These are phyloP conservation scores for Trichoderma simmonsii DNA, from an alignment of 2,329 filamentous ascomycete genomes.

Conservation along the genomic window DNA sequence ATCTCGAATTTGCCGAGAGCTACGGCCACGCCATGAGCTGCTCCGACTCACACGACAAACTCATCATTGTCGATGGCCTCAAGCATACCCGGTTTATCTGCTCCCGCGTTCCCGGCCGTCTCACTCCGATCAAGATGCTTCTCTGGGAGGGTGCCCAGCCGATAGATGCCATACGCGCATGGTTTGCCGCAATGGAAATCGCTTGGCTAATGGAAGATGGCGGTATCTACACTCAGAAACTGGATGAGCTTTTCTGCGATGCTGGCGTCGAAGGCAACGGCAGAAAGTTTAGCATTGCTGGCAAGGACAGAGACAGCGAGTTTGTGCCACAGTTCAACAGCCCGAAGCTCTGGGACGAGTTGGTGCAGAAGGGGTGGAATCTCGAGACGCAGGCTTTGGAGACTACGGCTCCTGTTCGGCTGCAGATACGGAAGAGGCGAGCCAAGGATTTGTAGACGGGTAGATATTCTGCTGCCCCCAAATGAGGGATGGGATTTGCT, in stretches of 20 bases:
- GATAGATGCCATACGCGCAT: constrained; percentile 33
- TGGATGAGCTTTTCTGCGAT: constrained; percentile 18
- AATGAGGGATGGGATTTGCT: neutral
- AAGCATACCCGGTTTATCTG: constrained; percentile 32
- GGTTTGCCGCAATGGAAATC: constrained; percentile 38
- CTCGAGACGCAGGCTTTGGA: constrained; percentile 36
- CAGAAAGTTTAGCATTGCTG: neutral
- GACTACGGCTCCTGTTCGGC: constrained; percentile 35
- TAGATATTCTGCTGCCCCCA: neutral
- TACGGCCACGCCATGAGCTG: constrained; percentile 39
- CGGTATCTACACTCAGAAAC: constrained; percentile 23
- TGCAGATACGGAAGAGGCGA: constrained; percentile 25
- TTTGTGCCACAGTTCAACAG: constrained; percentile 24
- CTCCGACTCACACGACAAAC: constrained; percentile 20
- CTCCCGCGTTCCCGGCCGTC: constrained; percentile 22
- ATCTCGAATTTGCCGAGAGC: constrained; percentile 41
- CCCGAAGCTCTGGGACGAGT: constrained; percentile 28
- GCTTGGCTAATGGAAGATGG: constrained; percentile 32
- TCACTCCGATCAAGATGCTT: constrained; percentile 35
- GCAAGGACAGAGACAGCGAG: constrained; percentile 15
- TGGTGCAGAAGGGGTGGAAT: constrained; percentile 36
- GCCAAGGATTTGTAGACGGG: constrained; percentile 28
- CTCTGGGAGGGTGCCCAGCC: constrained; percentile 33
- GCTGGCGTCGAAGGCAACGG: constrained; percentile 5
- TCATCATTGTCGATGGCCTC: constrained; percentile 30